Conservation (phyloP, 495 filamentous ascomycete species). For the Penicillium macrosclerotiorum region DNA sequence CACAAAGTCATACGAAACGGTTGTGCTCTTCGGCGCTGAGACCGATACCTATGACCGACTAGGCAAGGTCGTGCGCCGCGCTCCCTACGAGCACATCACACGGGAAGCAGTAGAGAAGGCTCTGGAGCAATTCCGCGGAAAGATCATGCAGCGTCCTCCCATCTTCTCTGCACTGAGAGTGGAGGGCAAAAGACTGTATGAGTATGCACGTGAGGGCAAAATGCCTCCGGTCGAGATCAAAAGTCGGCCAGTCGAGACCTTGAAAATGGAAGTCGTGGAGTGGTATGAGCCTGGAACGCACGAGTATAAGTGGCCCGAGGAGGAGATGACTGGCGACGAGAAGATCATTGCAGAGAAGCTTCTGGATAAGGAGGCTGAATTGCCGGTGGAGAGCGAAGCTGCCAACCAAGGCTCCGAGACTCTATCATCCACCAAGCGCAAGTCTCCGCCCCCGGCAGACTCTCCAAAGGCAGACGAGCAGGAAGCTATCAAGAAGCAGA, state of each 20-base stretch:
- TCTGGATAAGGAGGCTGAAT: conserved; percentile 39
- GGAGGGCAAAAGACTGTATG: conserved; percentile 87
- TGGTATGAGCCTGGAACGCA: conserved; percentile 86
- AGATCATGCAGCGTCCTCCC: conserved; percentile 87
- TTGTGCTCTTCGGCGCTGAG: conserved; percentile 85
- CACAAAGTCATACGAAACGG: conserved; percentile 88
- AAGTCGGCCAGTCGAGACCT: conserved; percentile 71
- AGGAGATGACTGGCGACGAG: conserved; percentile 69
- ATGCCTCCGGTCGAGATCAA: conserved; percentile 80
- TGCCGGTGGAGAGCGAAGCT: conserved; percentile 23
- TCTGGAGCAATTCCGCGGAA: conserved; percentile 73
- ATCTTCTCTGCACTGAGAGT: conserved; percentile 90
- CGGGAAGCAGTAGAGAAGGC: conserved; percentile 73
- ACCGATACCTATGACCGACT: conserved; percentile 88
- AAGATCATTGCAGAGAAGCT: conserved; percentile 72
- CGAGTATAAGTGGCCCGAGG: conserved; percentile 65
- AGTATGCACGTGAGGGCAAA: conserved; percentile 90
- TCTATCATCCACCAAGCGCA: conserved; percentile 26
- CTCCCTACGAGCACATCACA: conserved; percentile 74
- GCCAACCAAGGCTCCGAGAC: conserved; percentile 14
- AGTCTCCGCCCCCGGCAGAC: conserved; percentile 31
- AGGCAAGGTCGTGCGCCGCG: conserved; percentile 76
- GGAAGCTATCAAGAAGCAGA: conserved; percentile 36
- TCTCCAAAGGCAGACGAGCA: conserved; percentile 18
- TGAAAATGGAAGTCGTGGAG: conserved; percentile 73